Evolutionary conservation across 805 yeast genomes (phyloP), one percentile per base, ranked within the genome.

Genomic region (Candida silvicultrix): DNA sequence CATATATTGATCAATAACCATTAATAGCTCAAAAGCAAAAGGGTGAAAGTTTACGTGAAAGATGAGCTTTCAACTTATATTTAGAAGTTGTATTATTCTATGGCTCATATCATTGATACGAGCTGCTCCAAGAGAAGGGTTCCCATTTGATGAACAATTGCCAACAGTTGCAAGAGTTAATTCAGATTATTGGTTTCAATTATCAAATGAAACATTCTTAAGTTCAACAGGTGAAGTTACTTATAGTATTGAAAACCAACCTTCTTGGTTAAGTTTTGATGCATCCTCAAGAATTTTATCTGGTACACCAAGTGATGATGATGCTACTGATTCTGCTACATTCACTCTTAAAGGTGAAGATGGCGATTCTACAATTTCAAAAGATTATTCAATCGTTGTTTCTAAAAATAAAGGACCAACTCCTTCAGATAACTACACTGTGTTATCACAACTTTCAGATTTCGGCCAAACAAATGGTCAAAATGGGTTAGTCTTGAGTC

Each of bases 101-200:
- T 19, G 39, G 23, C 16, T 37, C 39, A 21, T 21, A 18, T 19
- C 39, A 20, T 6, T 37, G n/a, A 37, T 37, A 37, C 39, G 39
- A 21, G 77, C 80, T 12, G 66, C 75, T 34, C 81, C 87, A 6
- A 69, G 72, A 44, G 70, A 75, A 36, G 86, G 85, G 40, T 87
- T 83, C 70, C 90, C 96, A n/a, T 79, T 89, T 60, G 66, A 75
- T 52, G 80, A 81, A 60, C 99, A 92, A 66, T 73, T 82, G 20
- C 98, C 98, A 5, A 84, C 89, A 31, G 87, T 94, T 14, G 98
- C 96, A 5, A 74, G 95, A 47, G 77, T 80, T 15, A 78, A 78
- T 48, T 71, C 78, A 54, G 54, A 61, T 2, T 92, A 83, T 65
- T 54, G 68, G 18, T 92, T 87, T 65, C 73, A 82, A 34, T 65